Evolutionary conservation across 257 asterid genomes (phyloP).

Genomic region (Solanum acaule): DNA sequence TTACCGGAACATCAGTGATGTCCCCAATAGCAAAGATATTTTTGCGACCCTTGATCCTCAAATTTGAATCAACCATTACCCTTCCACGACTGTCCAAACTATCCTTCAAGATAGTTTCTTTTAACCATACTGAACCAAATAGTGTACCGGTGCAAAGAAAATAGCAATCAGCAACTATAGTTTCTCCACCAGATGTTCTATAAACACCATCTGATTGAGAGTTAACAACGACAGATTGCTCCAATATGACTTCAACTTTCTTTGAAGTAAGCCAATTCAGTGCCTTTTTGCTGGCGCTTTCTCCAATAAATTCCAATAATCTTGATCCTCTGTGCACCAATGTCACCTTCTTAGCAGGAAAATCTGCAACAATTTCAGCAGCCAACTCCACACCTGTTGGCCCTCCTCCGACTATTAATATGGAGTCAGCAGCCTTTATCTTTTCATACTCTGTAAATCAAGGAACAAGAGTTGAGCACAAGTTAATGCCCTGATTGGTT

Average conservation of each 20-base stretch:
- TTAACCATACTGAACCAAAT: constrained; percentile 11
- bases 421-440: constrained; percentile 2
- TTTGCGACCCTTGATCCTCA: constrained; percentile 8
- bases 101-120: constrained; percentile 6
- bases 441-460: constrained; percentile 3
- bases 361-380: constrained; percentile 14
- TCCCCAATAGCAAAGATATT: constrained; percentile 18
- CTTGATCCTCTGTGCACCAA: constrained; percentile 14
- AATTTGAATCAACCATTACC: constrained; percentile 13
- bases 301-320: constrained; percentile 12
- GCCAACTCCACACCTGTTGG: constrained; percentile 20
- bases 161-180: constrained; percentile 9
- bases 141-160: constrained; percentile 13
- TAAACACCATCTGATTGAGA: constrained; percentile 8
- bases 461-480: not conserved
- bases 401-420: constrained; percentile 19
- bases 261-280: constrained; percentile 6
- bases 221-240: constrained; percentile 6
- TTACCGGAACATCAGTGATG: constrained; percentile 9
- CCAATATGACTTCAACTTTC: constrained; percentile 13
- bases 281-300: constrained; percentile 2
- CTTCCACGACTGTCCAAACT: constrained; percentile 12
- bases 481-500: not conserved
- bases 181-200: constrained; percentile 12
- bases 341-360: constrained; percentile 12